A percentile compares a stretch with the other conserved stretches of the same genome.
Evolutionary conservation across 306 rosid species (phyloP).

Genomic region (Quercus bicolor): DNA sequence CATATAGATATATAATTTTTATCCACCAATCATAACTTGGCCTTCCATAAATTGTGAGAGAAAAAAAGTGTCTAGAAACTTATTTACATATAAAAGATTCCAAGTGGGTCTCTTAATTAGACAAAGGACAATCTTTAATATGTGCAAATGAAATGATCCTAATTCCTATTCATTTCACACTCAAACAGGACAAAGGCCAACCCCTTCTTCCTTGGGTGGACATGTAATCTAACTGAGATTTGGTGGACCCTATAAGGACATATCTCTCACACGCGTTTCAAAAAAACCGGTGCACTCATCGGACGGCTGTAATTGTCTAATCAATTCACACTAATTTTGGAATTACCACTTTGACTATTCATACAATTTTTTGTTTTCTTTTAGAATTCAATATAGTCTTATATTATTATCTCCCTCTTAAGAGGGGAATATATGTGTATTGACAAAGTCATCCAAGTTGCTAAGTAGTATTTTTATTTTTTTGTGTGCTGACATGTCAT

Average conservation of each 20-base stretch:
- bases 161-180: neutral
- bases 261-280: neutral
- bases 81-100: neutral
- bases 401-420: no score
- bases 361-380: no score
- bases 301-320: conserved; percentile 9
- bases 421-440: neutral
- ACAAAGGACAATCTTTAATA: neutral
- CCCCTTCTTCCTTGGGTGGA: neutral
- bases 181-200: neutral
- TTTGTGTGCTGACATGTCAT: conserved; percentile 11
- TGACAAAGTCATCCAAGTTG: conserved; percentile 14
- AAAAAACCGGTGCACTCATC: neutral
- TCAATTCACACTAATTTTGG: neutral
- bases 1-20: no score
- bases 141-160: neutral
- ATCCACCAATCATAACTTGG: no score
- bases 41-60: neutral
- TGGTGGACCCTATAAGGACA: conserved; percentile 13
- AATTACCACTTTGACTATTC: conserved; percentile 1
- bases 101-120: neutral
- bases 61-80: neutral
- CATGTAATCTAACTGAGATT: conserved; percentile 17
- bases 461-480: neutral
- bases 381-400: no score